Evolutionary conservation across 2,329 filamentous ascomycete genomes (phyloP).

Genomic region (Colletotrichum sojae): DNA sequence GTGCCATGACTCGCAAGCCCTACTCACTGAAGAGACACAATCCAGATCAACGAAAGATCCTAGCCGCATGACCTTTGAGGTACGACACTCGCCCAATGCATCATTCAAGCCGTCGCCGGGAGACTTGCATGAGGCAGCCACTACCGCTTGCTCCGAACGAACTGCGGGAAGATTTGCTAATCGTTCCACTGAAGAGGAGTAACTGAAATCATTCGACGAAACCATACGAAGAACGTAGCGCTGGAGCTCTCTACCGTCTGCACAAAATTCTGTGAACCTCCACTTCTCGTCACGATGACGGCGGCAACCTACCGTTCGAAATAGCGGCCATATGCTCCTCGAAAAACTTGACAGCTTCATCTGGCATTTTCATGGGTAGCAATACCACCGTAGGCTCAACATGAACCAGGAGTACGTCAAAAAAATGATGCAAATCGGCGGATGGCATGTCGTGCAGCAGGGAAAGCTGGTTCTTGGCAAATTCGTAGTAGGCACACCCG

Average conservation of each 20-base stretch:
- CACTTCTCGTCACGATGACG: too few species aligned
- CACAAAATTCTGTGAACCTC: neutral
- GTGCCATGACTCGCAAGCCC: too few species aligned
- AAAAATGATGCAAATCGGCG: constrained; percentile 42
- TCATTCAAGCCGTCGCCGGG: constrained; percentile 46
- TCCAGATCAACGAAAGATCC: constrained; percentile 81
- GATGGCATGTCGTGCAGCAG: constrained; percentile 78
- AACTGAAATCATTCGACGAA: constrained; percentile 80
- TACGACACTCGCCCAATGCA: constrained; percentile 61
- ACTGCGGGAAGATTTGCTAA: constrained; percentile 71
- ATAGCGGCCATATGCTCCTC: constrained; percentile 42
- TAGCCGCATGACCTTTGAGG: constrained; percentile 76
- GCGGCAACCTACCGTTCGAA: constrained; percentile 33
- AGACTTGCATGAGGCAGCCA: neutral
- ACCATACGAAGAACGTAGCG: constrained; percentile 72
- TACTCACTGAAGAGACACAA: constrained; percentile 75
- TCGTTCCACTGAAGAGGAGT: constrained; percentile 76
- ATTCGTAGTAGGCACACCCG: constrained; percentile 88
- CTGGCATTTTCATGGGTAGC: constrained; percentile 63
- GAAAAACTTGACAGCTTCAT: constrained; percentile 52
- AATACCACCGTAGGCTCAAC: constrained; percentile 70
- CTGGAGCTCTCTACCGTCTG: constrained; percentile 5
- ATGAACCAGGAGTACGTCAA: constrained; percentile 70
- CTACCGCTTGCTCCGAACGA: constrained; percentile 1
- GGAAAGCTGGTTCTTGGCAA: constrained; percentile 77